A percentile compares a stretch with the other conserved stretches of the same genome.
These are phyloP conservation scores for Axilococcus clingmanii DNA, from an alignment of 139 green algal genomes.

Conservation along the genomic window DNA sequence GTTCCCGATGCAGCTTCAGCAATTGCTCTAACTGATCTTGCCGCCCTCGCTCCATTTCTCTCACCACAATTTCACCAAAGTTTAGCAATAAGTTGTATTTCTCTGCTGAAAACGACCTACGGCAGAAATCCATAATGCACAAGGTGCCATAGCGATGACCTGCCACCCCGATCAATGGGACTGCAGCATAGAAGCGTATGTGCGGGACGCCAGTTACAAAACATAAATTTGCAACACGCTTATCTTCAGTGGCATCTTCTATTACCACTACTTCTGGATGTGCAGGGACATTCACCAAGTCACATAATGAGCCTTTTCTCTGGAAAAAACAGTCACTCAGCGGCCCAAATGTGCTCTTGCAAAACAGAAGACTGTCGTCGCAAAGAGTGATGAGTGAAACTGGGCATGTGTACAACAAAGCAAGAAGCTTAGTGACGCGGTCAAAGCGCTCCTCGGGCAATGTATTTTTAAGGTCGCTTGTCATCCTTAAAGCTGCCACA, in stretches of 20 bases:
- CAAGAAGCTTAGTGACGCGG: no score
- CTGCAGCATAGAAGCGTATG: constrained; percentile 78
- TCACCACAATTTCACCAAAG: constrained; percentile 72
- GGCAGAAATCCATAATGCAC: constrained; percentile 60
- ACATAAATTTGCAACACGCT: constrained; percentile 10
- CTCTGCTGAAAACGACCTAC: constrained; percentile 44
- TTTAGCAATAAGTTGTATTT: constrained; percentile 61
- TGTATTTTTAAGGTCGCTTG: no score
- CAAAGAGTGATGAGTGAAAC: not conserved
- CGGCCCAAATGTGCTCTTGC: not conserved
- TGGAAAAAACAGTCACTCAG: not conserved
- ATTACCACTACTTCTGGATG: not conserved
- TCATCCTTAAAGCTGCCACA: no score
- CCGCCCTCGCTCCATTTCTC: constrained; percentile 57
- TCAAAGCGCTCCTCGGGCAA: no score
- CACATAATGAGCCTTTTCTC: not conserved
- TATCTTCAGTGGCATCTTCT: not conserved
- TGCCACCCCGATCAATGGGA: constrained; percentile 43
- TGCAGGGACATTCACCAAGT: not conserved
- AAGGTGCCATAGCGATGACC: constrained; percentile 60
- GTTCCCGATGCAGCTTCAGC: not conserved
- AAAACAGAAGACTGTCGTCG: not conserved
- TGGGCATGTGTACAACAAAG: not conserved
- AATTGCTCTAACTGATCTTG: not conserved
- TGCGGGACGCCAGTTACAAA: constrained; percentile 43